These are phyloP conservation scores for Rosa persica DNA, from an alignment of 306 rosid species.

Conservation along the genomic window DNA sequence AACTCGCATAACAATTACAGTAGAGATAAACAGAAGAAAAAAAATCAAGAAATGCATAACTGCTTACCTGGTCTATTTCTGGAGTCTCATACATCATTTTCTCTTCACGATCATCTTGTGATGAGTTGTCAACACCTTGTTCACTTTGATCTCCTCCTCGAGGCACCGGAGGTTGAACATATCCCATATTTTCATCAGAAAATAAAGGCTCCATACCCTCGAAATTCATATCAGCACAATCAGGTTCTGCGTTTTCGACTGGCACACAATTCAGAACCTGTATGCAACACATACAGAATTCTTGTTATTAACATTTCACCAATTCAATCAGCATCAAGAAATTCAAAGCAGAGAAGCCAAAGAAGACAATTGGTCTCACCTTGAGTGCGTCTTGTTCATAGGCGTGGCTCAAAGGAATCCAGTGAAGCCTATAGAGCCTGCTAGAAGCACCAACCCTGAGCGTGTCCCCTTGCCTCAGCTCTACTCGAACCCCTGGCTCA, in stretches of 20 bases:
- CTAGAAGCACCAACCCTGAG: slow-evolving; percentile 68
- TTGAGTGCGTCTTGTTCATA: slow-evolving; percentile 27
- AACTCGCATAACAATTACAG: not conserved
- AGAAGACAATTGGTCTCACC: not conserved
- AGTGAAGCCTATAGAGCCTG: slow-evolving; percentile 61
- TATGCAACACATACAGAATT: not conserved
- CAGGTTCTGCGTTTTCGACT: not conserved
- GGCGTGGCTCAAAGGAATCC: slow-evolving; percentile 58
- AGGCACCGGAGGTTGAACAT: not conserved
- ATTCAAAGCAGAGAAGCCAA: not conserved
- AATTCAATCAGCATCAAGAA: not conserved
- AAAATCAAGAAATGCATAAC: not conserved
- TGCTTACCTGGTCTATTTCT: slow-evolving; percentile 39
- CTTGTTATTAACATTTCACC: not conserved
- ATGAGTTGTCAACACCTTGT: not conserved
- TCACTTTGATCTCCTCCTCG: not conserved
- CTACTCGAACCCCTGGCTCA: slow-evolving; percentile 45
- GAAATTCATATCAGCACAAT: not conserved
- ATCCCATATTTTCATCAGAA: not conserved
- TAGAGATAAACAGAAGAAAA: too few relatives aligned
- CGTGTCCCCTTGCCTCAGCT: slow-evolving; percentile 64
- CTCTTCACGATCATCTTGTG: not conserved
- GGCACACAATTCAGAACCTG: not conserved
- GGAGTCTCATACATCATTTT: not conserved
- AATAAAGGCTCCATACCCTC: not conserved